Evolutionary conservation across 257 asterid species (phyloP).

Genomic region (Sherardia arvensis): DNA sequence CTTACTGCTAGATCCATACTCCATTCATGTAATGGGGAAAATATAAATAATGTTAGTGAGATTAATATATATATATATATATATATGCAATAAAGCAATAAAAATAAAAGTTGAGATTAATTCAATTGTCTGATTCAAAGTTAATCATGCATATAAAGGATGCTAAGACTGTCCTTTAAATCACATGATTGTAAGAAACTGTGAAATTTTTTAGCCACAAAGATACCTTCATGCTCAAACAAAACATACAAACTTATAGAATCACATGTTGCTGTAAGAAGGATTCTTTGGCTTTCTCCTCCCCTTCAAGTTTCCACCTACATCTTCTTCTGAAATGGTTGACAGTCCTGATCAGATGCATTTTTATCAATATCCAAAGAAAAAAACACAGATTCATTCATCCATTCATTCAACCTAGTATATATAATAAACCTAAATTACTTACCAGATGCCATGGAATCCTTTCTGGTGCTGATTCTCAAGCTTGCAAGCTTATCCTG

Average conservation of each 20-base stretch:
- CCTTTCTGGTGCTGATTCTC: slow-evolving; percentile 21
- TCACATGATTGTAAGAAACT: no score
- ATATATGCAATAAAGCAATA: no score
- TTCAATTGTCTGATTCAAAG: no score
- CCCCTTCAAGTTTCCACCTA: slow-evolving; percentile 25
- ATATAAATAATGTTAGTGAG: not conserved
- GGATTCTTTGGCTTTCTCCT: slow-evolving; percentile 10
- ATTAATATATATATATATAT: no score
- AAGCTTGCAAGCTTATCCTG: slow-evolving; percentile 4
- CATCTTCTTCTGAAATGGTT: slow-evolving; percentile 39
- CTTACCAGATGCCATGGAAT: slow-evolving; percentile 28
- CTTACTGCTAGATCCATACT: not conserved
- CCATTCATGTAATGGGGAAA: not conserved
- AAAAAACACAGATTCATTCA: not conserved
- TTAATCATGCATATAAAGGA: no score
- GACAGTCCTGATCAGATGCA: slow-evolving; percentile 31
- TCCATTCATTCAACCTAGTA: not conserved
- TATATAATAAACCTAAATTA: not conserved
- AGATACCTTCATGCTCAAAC: no score
- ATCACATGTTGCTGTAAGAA: not conserved
- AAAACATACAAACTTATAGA: not conserved
- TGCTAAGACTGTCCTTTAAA: not conserved
- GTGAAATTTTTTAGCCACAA: not conserved
- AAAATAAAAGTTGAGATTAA: not conserved
- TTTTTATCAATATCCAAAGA: not conserved